Base-by-base conservation (phyloP, 176 grass and related monocot species). In the Juncus effusus region DNA sequence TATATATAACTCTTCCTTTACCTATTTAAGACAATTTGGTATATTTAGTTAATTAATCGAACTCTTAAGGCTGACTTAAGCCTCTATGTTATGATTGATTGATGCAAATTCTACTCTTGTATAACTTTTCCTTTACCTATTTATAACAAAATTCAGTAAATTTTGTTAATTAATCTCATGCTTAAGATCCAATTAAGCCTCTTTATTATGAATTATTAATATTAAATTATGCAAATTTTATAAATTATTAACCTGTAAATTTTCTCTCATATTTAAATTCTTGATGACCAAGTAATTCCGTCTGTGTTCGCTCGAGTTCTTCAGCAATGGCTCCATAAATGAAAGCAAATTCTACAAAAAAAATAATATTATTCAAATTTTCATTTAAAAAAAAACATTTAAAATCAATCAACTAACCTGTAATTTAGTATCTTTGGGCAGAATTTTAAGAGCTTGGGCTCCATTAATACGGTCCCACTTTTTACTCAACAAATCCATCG, bases 381-480 rank as follows among this genome's bases (percentile, higher is more conserved):
- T 62, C 6, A 79, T 37, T 42, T 63, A 62, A 8, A 35, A 13
- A 13, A 28, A 28, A 28, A 28, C 45, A 61, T 7, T 69, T 41
- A 39, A 76, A 61, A 76, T 15, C 38, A 61, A 64, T 67, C 45
- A 13, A 64, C 61, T 66, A 66, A 99, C 94, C 94, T 93, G 82
- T 59, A 99, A 83, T 77, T 89, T 93, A 82, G 89, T 93, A 68
- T 99, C 85, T 81, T 85, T 99, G 37, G 94, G 94, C 81, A 99
- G 80, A 47, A 99, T 72, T 38, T 83, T 85, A 79, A 99, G 81
- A 72, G 94, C 88, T 73, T 99, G 94, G 61, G 85, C 85, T 83
- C 88, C 94, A 86, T 99, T 99, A 67, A 99, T 93, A 68, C 88
- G 90, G 51, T 99, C 94, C 94, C 94, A 99, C 69, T 88, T 70